phyloP scores from a whole-genome alignment of 768 basidiomycete genomes.

The Suillus plorans region DNA sequence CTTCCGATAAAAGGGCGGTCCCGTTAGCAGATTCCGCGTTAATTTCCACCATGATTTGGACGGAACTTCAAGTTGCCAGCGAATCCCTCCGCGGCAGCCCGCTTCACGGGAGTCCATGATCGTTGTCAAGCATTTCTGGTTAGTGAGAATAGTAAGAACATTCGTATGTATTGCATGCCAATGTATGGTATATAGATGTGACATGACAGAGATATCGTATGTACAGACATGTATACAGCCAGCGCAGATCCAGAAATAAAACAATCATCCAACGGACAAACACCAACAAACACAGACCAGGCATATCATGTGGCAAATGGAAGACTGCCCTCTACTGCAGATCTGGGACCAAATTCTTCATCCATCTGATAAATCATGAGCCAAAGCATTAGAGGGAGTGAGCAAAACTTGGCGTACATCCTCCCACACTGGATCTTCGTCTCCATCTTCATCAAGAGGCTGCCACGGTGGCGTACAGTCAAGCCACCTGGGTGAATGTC shows the following conservation, averaged over 20 bases:
- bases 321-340: not conserved
- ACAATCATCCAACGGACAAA: not conserved
- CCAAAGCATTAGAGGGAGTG: not conserved
- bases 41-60: not conserved
- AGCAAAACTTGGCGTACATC: not conserved
- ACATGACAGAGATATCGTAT: not conserved
- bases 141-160: not conserved
- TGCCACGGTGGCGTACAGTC: slow-evolving; percentile 21
- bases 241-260: not conserved
- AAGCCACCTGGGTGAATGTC: slow-evolving; percentile 20
- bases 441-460: slow-evolving; percentile 26
- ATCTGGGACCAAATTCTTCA: not conserved
- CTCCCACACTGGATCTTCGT: slow-evolving; percentile 14
- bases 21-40: not conserved
- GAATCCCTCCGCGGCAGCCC: not conserved
- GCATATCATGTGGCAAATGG: not conserved
- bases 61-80: not conserved
- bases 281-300: not conserved
- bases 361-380: not conserved
- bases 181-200: not conserved
- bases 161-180: not conserved
- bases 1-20: not conserved
- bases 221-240: not conserved
- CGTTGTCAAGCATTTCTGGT: not conserved
- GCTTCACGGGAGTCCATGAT: not conserved